Percentiles rank a stretch among this genome's conserved stretches.
These are phyloP conservation scores for Ophioceras dolichostomum DNA, from an alignment of 2,329 filamentous ascomycete genomes.

Conservation along the genomic window DNA sequence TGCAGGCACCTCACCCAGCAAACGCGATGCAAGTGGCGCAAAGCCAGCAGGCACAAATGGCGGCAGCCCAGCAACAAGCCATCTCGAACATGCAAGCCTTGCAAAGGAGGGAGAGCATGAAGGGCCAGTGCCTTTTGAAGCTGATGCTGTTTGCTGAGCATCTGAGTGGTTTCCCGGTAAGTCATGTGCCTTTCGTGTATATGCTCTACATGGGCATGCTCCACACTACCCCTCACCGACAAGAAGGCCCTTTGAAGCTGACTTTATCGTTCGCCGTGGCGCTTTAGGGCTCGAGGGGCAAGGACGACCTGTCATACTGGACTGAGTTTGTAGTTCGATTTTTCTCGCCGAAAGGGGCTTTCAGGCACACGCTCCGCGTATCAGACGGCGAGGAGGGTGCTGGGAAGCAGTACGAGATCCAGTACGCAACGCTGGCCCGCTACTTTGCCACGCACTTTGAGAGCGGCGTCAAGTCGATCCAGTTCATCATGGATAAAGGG, in stretches of 20 bases:
- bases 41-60: slow-evolving; percentile 23
- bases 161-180: slow-evolving; percentile 43
- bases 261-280: slow-evolving; percentile 11
- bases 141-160: slow-evolving; percentile 52
- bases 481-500: slow-evolving; percentile 67
- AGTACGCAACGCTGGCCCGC: slow-evolving; percentile 66
- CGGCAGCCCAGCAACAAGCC: slow-evolving; percentile 23
- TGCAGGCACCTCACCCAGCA: slow-evolving; percentile 16
- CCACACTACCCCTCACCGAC: slow-evolving; percentile 2
- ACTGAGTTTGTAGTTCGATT: slow-evolving; percentile 66
- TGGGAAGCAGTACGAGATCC: slow-evolving; percentile 79
- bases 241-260: too few relatives aligned
- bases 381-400: slow-evolving; percentile 40
- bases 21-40: slow-evolving; percentile 20
- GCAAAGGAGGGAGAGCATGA: slow-evolving; percentile 36
- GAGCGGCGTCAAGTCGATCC: slow-evolving; percentile 74
- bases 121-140: slow-evolving; percentile 45
- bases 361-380: slow-evolving; percentile 58
- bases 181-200: slow-evolving; percentile 11
- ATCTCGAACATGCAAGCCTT: slow-evolving; percentile 24
- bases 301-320: slow-evolving; percentile 67
- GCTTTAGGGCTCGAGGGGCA: slow-evolving; percentile 40
- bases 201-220: background rate
- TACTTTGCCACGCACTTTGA: slow-evolving; percentile 87
- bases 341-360: slow-evolving; percentile 66